A percentile compares a stretch with the other conserved stretches of the same genome.
Conservation (phyloP, 192 early-diverging fungal genomes). For the Backusella mclennaniae region DNA sequence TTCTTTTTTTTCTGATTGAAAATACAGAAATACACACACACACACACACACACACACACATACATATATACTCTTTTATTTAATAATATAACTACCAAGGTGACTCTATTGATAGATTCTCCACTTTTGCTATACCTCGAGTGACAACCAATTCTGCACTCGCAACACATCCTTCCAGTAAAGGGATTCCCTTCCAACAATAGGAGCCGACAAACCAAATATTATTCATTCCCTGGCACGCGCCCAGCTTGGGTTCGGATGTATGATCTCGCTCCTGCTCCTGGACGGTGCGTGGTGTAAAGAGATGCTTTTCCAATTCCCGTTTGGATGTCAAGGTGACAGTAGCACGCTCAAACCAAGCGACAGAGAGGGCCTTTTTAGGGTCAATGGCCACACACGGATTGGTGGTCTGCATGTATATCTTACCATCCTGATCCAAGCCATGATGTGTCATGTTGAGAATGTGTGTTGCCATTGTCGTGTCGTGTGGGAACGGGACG, state of each 20-base stretch:
- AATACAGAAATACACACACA: background rate
- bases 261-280: background rate
- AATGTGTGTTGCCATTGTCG: slow-evolving; percentile 39
- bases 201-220: slow-evolving; percentile 38
- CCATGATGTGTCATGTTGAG: slow-evolving; percentile 28
- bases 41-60: background rate
- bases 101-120: background rate
- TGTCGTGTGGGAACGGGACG: slow-evolving; percentile 27
- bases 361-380: slow-evolving; percentile 16
- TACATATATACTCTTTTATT: too few species aligned
- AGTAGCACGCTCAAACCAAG: slow-evolving; percentile 35
- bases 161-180: slow-evolving; percentile 36
- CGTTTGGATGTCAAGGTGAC: slow-evolving; percentile 27
- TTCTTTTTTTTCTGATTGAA: background rate
- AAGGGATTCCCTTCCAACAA: slow-evolving; percentile 37
- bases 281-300: background rate
- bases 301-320: slow-evolving; percentile 20
- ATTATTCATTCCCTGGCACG: slow-evolving; percentile 26
- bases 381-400: slow-evolving; percentile 23
- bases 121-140: slow-evolving; percentile 17
- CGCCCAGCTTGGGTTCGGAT: background rate
- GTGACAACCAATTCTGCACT: slow-evolving; percentile 33
- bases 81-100: slow-evolving; percentile 4
- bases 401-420: slow-evolving; percentile 35
- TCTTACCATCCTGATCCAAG: background rate